Conservation (phyloP, 345 rosid genomes). For the rapeseed (Brassica napus) region DNA sequence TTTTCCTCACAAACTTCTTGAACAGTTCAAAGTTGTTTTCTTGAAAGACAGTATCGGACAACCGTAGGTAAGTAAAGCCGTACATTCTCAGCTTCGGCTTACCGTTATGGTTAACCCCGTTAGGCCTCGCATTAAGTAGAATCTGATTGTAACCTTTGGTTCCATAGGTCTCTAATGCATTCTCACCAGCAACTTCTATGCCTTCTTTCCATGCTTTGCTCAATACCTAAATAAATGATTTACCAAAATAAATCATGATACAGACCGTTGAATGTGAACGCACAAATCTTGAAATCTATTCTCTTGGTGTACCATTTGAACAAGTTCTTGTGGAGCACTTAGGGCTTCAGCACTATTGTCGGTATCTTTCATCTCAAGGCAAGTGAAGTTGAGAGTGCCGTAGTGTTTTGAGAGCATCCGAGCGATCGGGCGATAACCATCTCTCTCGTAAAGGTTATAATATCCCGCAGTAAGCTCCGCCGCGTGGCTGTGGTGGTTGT, state of each 20-base stretch:
- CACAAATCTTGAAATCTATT: neutral
- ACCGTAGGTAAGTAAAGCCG: slow-evolving; percentile 74
- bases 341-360: slow-evolving; percentile 60
- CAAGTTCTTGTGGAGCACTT: slow-evolving; percentile 77
- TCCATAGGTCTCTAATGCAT: slow-evolving; percentile 74
- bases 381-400: slow-evolving; percentile 70
- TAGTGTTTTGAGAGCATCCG: slow-evolving; percentile 70
- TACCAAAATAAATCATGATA: neutral
- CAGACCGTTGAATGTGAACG: neutral
- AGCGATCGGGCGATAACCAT: slow-evolving; percentile 76
- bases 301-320: slow-evolving; percentile 50
- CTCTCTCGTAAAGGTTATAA: slow-evolving; percentile 65
- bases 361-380: slow-evolving; percentile 79
- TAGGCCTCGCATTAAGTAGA: slow-evolving; percentile 77
- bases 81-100: slow-evolving; percentile 57
- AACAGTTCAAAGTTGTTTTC: slow-evolving; percentile 55
- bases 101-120: slow-evolving; percentile 60
- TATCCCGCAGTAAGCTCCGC: slow-evolving; percentile 88
- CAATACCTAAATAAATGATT: slow-evolving; percentile 54
- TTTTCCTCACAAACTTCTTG: slow-evolving; percentile 72
- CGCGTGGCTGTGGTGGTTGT: slow-evolving; percentile 65
- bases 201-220: slow-evolving; percentile 74
- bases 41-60: slow-evolving; percentile 53
- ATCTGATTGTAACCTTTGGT: slow-evolving; percentile 69
- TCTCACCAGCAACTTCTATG: slow-evolving; percentile 82